A percentile compares a stretch with the other conserved stretches of the same genome.
Evolutionary conservation across 495 filamentous ascomycete genomes (phyloP).

Genomic region (Parmelia sp.): DNA sequence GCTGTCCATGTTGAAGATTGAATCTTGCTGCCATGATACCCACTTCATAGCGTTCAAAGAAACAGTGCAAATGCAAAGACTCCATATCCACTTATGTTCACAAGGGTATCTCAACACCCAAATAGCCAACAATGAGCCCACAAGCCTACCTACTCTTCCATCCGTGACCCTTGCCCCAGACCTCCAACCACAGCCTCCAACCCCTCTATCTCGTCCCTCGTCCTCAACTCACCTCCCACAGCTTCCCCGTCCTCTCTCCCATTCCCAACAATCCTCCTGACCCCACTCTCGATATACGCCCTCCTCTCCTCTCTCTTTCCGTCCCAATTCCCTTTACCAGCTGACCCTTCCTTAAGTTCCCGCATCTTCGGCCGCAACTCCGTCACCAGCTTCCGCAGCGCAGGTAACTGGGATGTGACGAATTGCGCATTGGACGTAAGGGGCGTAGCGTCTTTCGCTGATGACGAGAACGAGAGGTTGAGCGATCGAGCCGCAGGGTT

Average conservation of each 20-base stretch:
- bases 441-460: conserved; percentile 36
- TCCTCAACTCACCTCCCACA: conserved; percentile 16
- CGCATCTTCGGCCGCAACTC: conserved; percentile 56
- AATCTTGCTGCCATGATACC: background rate
- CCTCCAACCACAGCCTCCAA: conserved; percentile 23
- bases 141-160: conserved; percentile 9
- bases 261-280: conserved; percentile 28
- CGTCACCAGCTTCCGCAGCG: conserved; percentile 59
- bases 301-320: conserved; percentile 50
- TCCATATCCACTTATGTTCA: background rate
- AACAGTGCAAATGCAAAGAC: background rate
- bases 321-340: conserved; percentile 32
- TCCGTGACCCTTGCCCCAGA: conserved; percentile 4
- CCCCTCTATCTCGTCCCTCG: conserved; percentile 23
- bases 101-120: background rate
- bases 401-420: conserved; percentile 71
- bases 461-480: conserved; percentile 37
- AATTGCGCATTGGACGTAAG: conserved; percentile 74
- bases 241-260: conserved; percentile 11
- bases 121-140: background rate
- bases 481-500: conserved; percentile 40
- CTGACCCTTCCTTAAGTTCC: conserved; percentile 39
- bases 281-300: conserved; percentile 70
- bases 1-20: background rate
- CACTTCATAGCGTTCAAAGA: background rate